Evolutionary conservation across 2,329 filamentous ascomycete genomes (phyloP).

Genomic region (Venturia carpophila): DNA sequence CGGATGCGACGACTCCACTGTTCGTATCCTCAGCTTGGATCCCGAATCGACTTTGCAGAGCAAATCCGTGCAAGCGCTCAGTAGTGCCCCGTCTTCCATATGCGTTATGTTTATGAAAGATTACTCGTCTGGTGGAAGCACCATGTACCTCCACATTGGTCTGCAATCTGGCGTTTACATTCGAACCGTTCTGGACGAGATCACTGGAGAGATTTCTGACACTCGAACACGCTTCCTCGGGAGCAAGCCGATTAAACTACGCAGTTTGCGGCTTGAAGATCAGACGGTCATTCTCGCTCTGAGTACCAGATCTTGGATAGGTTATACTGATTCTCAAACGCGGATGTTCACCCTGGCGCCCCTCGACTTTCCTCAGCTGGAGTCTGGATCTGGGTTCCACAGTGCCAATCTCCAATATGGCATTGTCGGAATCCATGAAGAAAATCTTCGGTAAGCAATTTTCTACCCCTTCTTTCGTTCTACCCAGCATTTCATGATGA

Average conservation of each 20-base stretch:
- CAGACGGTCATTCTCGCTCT: conserved; percentile 81
- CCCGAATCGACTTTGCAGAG: conserved; percentile 85
- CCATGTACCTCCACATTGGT: conserved; percentile 91
- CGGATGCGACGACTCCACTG: conserved; percentile 92
- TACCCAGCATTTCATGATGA: conserved; percentile 18
- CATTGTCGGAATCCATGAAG: conserved; percentile 86
- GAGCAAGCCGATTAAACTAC: conserved; percentile 80
- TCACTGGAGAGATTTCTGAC: conserved; percentile 91
- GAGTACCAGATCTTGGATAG: conserved; percentile 92
- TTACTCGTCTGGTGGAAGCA: conserved; percentile 78
- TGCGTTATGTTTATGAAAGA: conserved; percentile 95
- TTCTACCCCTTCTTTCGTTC: conserved; percentile 27
- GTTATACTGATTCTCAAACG: conserved; percentile 81
- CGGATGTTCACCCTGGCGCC: conserved; percentile 89
- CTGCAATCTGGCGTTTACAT: conserved; percentile 94
- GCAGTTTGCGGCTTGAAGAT: conserved; percentile 79
- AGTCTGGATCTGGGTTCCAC: conserved; percentile 95
- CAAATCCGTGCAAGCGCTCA: conserved; percentile 89
- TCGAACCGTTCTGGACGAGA: conserved; percentile 86
- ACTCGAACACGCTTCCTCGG: conserved; percentile 92
- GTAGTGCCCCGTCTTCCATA: conserved; percentile 78
- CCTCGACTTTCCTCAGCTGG: conserved; percentile 76
- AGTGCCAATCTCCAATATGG: conserved; percentile 90
- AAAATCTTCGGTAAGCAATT: conserved; percentile 66
- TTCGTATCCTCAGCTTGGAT: conserved; percentile 83